These are phyloP conservation scores for Coccomyxa subellipsoidea DNA, from an alignment of 163 green algal genomes.

Conservation along the genomic window DNA sequence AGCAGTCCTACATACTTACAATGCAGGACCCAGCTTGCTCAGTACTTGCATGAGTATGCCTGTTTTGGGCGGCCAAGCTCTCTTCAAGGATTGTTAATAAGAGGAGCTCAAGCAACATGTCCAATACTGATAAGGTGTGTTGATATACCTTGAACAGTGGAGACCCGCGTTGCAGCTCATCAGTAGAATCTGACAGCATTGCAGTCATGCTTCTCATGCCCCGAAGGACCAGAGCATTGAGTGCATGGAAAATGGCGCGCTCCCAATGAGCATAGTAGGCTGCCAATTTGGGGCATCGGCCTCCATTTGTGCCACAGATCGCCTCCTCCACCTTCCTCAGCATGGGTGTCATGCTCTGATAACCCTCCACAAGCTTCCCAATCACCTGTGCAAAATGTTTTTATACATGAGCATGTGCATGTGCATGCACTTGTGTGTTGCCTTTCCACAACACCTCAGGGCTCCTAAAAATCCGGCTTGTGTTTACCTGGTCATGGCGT, in stretches of 20 bases:
- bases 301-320: conserved; percentile 80
- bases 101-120: no score
- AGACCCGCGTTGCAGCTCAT: background rate
- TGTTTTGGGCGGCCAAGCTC: no score
- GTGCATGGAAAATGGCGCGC: conserved; percentile 73
- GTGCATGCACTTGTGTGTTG: no score
- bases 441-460: no score
- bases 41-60: background rate
- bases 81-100: no score
- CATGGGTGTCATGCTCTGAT: conserved; percentile 71
- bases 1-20: background rate
- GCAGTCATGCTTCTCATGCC: background rate
- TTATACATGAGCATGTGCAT: no score
- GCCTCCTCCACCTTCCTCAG: conserved; percentile 84
- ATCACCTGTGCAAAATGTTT: conserved; percentile 37
- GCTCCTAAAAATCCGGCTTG: no score
- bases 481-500: conserved; percentile 45
- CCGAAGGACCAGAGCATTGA: conserved; percentile 62
- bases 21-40: background rate
- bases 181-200: background rate
- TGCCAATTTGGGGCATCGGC: conserved; percentile 65
- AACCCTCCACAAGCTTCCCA: conserved; percentile 75
- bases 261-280: conserved; percentile 90
- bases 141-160: background rate
- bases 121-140: no score